Base-by-base conservation (phyloP, 2,329 filamentous ascomycete genomes). In the Epichloe typhina region DNA sequence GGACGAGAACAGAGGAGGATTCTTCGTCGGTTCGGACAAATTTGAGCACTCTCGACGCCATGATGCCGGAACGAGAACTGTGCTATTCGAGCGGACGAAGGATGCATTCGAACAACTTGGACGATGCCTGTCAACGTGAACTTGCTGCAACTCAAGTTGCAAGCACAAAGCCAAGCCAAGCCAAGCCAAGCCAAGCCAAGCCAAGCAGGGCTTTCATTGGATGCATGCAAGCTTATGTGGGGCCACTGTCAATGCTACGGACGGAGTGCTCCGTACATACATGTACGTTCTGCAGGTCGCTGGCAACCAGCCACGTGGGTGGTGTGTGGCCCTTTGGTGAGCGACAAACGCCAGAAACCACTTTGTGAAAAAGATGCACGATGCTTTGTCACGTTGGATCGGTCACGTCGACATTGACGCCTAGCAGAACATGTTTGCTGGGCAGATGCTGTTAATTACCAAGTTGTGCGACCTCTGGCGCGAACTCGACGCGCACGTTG, bases 1-100 rank as follows among this genome's bases (percentile, higher is more conserved):
- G 74, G 17, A 86, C 61, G 21, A 89, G 71, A 33, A 87, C 73
- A 55, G 76, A 80, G 15, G 70, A 66, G 45, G 71, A 68, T 44
- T 73, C 68, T 51, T 69, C 66, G 52, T 76, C 76, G 41, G 74
- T 75, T 57, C 81, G 74, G 52, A 74, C 69, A 55, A 88, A 69
- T 54, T 78, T 76, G 50, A 86, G 66, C 53, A 87, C 70, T 49
- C 56, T 58, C 37, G 55, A 44, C 15, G 57, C 47, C 64, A 65
- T 66, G 21, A 31, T 42, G 9, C 4, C n/a, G 31, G 17, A 23
- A 44, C 12, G n/a, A 8, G 11, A 33, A 33, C 12, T 38, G 15
- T 21, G 33, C 13, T 11, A 35, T 12, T 12, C 9, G 17, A 15
- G 12, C 17, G 26, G 31, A 21, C 26, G 39, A n/a, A 35, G 6